A percentile compares a stretch with the other conserved stretches of the same genome.
Evolutionary conservation across 2,329 filamentous ascomycete species (phyloP).

Genomic region (Sporothrix euskadiensis): DNA sequence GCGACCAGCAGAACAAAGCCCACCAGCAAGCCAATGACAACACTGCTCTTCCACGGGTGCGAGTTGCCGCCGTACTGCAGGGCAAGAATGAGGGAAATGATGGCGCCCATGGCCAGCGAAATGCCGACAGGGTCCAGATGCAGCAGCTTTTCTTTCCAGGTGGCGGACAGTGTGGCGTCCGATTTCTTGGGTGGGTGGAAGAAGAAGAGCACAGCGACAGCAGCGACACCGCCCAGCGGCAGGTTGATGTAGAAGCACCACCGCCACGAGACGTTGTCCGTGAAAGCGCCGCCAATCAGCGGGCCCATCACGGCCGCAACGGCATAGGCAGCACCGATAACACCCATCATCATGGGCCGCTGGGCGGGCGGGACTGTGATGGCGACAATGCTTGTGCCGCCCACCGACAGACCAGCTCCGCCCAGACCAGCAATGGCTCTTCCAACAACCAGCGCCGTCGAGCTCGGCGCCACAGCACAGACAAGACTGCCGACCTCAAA

Average conservation of each 20-base stretch:
- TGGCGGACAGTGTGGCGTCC: neutral
- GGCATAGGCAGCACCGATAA: slow-evolving; percentile 22
- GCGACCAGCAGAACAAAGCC: slow-evolving; percentile 35
- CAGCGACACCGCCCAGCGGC: slow-evolving; percentile 25
- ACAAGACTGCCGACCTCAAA: slow-evolving; percentile 20
- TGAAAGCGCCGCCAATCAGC: slow-evolving; percentile 35
- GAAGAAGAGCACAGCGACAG: slow-evolving; percentile 2
- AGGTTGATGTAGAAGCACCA: slow-evolving; percentile 50
- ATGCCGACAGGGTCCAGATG: slow-evolving; percentile 23
- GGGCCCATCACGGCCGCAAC: slow-evolving; percentile 38
- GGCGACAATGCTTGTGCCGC: slow-evolving; percentile 1
- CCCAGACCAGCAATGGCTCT: slow-evolving; percentile 4
- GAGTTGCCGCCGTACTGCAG: slow-evolving; percentile 46
- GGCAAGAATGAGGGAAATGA: slow-evolving; percentile 44
- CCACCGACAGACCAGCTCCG: slow-evolving; percentile 14
- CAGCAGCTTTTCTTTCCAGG: slow-evolving; percentile 12
- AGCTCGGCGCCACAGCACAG: slow-evolving; percentile 5
- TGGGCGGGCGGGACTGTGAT: neutral
- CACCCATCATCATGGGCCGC: slow-evolving; percentile 18
- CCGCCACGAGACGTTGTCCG: slow-evolving; percentile 33
- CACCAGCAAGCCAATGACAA: slow-evolving; percentile 42
- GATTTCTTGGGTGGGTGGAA: neutral
- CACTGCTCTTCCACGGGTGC: slow-evolving; percentile 40
- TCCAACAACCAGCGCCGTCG: neutral
- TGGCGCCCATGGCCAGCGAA: slow-evolving; percentile 31